Conservation (phyloP, 306 rosid genomes). For the Delonix regia region DNA sequence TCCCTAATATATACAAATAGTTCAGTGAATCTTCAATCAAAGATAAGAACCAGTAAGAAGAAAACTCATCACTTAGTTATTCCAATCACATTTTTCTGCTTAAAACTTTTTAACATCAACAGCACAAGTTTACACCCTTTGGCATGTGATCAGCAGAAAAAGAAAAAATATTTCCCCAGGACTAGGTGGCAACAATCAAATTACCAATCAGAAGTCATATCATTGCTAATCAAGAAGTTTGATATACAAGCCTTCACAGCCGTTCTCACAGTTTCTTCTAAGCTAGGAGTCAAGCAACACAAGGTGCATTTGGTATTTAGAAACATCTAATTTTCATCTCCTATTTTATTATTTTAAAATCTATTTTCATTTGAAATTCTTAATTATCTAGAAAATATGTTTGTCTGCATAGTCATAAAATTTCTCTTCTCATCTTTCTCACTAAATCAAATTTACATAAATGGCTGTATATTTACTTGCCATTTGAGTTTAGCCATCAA, state of each 20-base stretch:
- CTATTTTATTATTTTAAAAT: too few relatives aligned
- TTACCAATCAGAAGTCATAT: background rate
- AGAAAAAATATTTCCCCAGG: background rate
- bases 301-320: background rate
- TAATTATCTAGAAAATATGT: too few relatives aligned
- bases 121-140: background rate
- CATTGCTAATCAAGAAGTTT: background rate
- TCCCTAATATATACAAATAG: conserved; percentile 61
- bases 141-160: background rate
- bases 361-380: too few relatives aligned
- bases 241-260: background rate
- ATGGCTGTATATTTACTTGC: too few relatives aligned
- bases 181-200: background rate
- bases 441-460: too few relatives aligned
- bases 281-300: background rate
- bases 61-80: background rate
- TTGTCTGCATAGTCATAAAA: too few relatives aligned
- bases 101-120: background rate
- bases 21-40: conserved; percentile 16
- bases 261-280: conserved; percentile 12
- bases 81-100: background rate
- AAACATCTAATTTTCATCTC: background rate
- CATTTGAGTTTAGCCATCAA: too few relatives aligned
- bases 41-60: background rate
- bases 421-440: too few relatives aligned